These are phyloP conservation scores for Calocybe cyanea DNA, from an alignment of 768 basidiomycete genomes.

Conservation along the genomic window DNA sequence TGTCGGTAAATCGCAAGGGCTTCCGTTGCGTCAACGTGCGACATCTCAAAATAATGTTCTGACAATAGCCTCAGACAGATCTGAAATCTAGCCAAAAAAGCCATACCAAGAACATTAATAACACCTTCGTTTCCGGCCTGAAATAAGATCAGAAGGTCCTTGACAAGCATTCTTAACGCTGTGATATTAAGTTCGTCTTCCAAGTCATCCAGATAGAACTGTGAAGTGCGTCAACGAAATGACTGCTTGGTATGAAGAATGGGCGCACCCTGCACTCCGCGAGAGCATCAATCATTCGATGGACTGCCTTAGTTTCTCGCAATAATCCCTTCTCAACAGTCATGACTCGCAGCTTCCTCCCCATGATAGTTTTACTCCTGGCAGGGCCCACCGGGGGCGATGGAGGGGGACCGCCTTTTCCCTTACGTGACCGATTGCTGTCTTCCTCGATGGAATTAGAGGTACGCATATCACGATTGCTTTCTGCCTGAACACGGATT, in stretches of 20 bases:
- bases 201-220: conserved; percentile 94
- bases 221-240: not conserved
- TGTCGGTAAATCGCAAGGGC: conserved; percentile 87
- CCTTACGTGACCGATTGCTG: conserved; percentile 26
- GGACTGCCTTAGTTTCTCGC: conserved; percentile 88
- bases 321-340: conserved; percentile 95
- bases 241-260: not conserved
- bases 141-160: conserved; percentile 92
- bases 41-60: conserved; percentile 99
- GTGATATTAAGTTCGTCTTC: conserved; percentile 89
- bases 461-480: conserved; percentile 80
- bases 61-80: not conserved
- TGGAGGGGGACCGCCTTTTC: conserved; percentile 22
- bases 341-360: conserved; percentile 84
- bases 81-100: conserved; percentile 4
- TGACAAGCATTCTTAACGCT: conserved; percentile 90
- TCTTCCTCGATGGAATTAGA: conserved; percentile 63
- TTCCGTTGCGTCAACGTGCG: conserved; percentile 82
- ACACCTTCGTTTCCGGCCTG: conserved; percentile 97
- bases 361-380: conserved; percentile 75
- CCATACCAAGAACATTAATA: conserved; percentile 70
- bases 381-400: conserved; percentile 30
- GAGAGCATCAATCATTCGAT: conserved; percentile 83
- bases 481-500: conserved; percentile 89
- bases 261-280: conserved; percentile 80